Conservation (phyloP, 192 early-diverging fungal genomes). For the Bifiguratus adelaidae region DNA sequence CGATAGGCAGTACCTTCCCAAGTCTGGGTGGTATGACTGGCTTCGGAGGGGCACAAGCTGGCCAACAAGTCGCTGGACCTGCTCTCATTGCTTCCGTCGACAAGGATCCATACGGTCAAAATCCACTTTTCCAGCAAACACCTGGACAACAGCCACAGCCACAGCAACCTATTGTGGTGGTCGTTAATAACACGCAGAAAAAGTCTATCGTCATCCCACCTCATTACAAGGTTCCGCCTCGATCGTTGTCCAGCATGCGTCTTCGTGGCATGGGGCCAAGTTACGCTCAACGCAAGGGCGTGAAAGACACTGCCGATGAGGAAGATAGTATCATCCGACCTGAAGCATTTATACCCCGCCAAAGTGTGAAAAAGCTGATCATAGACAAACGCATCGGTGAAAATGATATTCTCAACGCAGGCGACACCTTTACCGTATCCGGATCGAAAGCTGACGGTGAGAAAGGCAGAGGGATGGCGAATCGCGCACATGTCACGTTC, state of each 20-base stretch:
- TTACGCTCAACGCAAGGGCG: conserved; percentile 7
- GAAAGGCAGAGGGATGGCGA: conserved; percentile 1
- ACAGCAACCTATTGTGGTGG: conserved; percentile 18
- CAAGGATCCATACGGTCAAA: conserved; percentile 78
- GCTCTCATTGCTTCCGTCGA: conserved; percentile 67
- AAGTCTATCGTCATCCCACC: conserved; percentile 61
- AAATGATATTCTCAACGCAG: conserved; percentile 15
- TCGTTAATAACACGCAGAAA: conserved; percentile 36
- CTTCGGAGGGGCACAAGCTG: conserved; percentile 23
- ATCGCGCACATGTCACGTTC: conserved; percentile 15
- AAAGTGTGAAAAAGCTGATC: conserved; percentile 60
- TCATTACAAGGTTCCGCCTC: conserved; percentile 66
- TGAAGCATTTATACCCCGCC: conserved; percentile 59
- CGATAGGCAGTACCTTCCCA: conserved; percentile 15
- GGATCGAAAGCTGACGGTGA: conserved; percentile 1
- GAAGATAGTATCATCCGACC: conserved; percentile 38
- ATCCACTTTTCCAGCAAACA: conserved; percentile 58
- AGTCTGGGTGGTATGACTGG: conserved; percentile 29
- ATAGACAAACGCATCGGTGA: conserved; percentile 24
- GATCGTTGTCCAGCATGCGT: conserved; percentile 56
- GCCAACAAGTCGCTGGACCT: conserved; percentile 17
- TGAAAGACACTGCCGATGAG: conserved; percentile 19
- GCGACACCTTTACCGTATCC: not conserved
- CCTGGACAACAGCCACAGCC: conserved; percentile 10
- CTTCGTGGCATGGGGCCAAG: conserved; percentile 50